Evolutionary conservation across 768 basidiomycete genomes (phyloP), one percentile per base, ranked within the genome.

Genomic region (Kwoniella shandongensis): DNA sequence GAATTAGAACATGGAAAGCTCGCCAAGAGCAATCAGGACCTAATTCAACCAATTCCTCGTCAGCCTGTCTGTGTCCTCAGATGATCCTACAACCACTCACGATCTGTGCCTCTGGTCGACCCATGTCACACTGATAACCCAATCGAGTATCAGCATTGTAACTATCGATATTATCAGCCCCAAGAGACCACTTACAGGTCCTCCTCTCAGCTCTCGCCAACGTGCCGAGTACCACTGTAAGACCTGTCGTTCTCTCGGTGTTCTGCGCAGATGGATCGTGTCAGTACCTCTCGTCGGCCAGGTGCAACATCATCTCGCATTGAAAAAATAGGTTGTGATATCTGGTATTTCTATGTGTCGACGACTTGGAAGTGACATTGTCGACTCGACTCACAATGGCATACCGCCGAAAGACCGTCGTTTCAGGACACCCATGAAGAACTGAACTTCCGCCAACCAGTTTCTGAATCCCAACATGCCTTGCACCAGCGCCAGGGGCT

Each of bases 81-180:
- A 12, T 7, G 13, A 36, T 39, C 18, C 8, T 5, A 20, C 13
- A 15, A 17, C 4, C 5, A 61, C 70, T 64, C 41, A 68, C 66
- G 18, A 73, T 66, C 48, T 73, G 72, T 4, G 72, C 72, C 63
- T 73, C 72, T 41, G 72, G 72, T 35, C 72, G 46, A 55, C 72
- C 65, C 72, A 73, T 73, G 54, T 73, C 72, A 51, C 69, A 70
- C 54, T 65, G 30, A 17, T 17, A 20, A 44, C 41, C 4, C 38
- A 36, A 15, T 41, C 7, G 8, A 15, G 18, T 5, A 52, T 42
- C 6, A n/a, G 40, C 22, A 42, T 42, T 17, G n/a, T 42, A 17
- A 42, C 7, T 15, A 15, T 4, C 10, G 45, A 30, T 17, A 47
- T 17, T 47, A 10, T 32, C n/a, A n/a, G n/a, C n/a, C n/a, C n/a